Percentiles rank a stretch among this genome's conserved stretches.
Evolutionary conservation across 225 moss, liverwort and hornwort genomes (phyloP).

Genomic region (Polytrichum commune): DNA sequence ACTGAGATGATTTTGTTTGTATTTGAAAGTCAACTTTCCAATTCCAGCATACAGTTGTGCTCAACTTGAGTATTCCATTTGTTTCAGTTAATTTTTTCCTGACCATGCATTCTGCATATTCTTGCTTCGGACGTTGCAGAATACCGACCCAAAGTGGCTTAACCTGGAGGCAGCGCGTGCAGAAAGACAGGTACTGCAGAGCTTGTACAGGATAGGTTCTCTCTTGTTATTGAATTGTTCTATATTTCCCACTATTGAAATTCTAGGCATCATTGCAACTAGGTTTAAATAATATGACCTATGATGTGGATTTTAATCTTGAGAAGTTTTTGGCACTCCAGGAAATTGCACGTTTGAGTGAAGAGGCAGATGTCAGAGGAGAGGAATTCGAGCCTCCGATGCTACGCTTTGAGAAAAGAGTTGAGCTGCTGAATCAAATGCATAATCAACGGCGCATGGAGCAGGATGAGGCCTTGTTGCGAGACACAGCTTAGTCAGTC

Average conservation of each 20-base stretch:
- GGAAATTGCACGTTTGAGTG: conserved; percentile 44
- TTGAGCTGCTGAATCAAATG: conserved; percentile 63
- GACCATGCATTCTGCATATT: too few species aligned
- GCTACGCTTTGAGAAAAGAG: conserved; percentile 58
- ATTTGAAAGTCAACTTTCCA: too few species aligned
- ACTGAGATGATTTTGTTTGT: too few species aligned
- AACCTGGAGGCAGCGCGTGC: conserved; percentile 72
- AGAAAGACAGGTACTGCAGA: conserved; percentile 72
- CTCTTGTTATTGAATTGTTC: not conserved
- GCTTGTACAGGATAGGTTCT: not conserved
- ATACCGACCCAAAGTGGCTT: conserved; percentile 66
- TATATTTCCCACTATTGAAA: too few species aligned
- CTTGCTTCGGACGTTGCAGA: conserved; percentile 24
- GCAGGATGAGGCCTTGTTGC: conserved; percentile 63
- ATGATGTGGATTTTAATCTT: too few species aligned
- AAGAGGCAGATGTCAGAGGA: conserved; percentile 51
- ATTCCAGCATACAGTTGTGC: too few species aligned
- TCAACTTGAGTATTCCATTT: too few species aligned
- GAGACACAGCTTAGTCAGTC: conserved; percentile 70
- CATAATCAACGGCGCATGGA: conserved; percentile 65
- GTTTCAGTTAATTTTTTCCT: too few species aligned
- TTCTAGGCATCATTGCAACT: too few species aligned
- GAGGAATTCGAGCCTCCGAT: conserved; percentile 58
- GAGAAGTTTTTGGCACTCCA: conserved; percentile 12
- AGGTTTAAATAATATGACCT: too few species aligned